Conservation (phyloP, 2,329 filamentous ascomycete species). For the Phyllosticta paracitricarpa region DNA sequence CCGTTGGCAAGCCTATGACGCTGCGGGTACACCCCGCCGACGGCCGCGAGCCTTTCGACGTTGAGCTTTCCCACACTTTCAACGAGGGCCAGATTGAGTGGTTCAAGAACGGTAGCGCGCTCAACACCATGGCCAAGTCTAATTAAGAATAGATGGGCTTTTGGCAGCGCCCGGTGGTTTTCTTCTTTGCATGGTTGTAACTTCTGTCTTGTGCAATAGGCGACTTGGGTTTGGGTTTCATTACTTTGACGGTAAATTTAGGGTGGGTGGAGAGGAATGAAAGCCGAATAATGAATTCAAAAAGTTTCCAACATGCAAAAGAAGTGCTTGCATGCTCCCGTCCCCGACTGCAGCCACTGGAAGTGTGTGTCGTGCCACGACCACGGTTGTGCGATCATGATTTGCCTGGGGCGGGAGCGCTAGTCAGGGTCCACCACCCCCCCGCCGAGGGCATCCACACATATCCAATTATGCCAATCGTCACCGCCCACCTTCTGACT, state of each 20-base stretch:
- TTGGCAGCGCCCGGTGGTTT: background rate
- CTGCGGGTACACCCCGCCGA: constrained; percentile 87
- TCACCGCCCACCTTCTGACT: background rate
- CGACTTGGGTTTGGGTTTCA: constrained; percentile 8
- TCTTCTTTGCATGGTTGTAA: constrained; percentile 7
- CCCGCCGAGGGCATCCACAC: background rate
- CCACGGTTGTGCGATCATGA: no score
- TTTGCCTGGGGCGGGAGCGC: no score
- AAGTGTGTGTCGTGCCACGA: no score
- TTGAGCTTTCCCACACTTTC: constrained; percentile 89
- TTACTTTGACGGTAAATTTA: constrained; percentile 9
- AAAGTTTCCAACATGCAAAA: background rate
- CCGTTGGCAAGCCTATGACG: constrained; percentile 85
- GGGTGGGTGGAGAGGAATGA: constrained; percentile 7
- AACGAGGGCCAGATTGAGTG: constrained; percentile 97
- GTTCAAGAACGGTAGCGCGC: constrained; percentile 95
- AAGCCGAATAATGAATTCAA: constrained; percentile 4
- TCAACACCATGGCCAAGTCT: constrained; percentile 95
- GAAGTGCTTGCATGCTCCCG: background rate
- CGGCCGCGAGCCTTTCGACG: constrained; percentile 62
- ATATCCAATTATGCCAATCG: background rate
- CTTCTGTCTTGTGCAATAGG: constrained; percentile 10
- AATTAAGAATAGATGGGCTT: constrained; percentile 12
- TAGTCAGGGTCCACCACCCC: background rate
- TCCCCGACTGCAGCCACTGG: background rate